Evolutionary conservation across 306 rosid species (phyloP).

Genomic region (Gastrolobium bilobum): DNA sequence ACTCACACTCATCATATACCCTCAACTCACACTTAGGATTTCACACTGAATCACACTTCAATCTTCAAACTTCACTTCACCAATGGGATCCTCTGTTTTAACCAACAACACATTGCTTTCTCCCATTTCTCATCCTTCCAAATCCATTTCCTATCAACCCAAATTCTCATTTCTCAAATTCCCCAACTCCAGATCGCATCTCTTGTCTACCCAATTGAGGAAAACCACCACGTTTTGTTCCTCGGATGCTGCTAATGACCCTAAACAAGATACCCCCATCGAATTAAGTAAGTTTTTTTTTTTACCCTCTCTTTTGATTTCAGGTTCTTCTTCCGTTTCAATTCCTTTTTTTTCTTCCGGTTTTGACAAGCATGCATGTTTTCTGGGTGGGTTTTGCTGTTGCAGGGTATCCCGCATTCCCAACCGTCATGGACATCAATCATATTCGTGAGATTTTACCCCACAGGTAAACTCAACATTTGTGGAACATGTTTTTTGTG

Average conservation of each 20-base stretch:
- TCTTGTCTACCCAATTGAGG: constrained; percentile 28
- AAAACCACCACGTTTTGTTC: constrained; percentile 48
- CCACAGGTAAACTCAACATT: constrained; percentile 67
- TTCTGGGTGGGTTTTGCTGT: background rate
- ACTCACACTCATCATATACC: too few species aligned
- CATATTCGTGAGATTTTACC: constrained; percentile 86
- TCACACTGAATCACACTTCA: background rate
- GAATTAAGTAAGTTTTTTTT: constrained; percentile 59
- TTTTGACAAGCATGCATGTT: background rate
- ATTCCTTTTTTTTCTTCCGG: background rate
- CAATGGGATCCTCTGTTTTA: constrained; percentile 65
- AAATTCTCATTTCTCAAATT: constrained; percentile 43
- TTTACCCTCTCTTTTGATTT: background rate
- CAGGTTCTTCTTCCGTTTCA: too few species aligned
- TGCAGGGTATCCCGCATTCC: constrained; percentile 88
- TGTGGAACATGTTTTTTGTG: background rate
- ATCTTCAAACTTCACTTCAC: background rate
- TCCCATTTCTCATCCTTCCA: constrained; percentile 40
- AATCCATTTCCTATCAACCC: constrained; percentile 36
- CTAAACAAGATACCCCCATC: constrained; percentile 61
- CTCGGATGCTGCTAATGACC: constrained; percentile 51
- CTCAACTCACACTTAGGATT: background rate
- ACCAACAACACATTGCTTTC: constrained; percentile 54
- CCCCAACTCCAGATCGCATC: constrained; percentile 53
- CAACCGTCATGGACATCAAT: constrained; percentile 83